Base-by-base conservation (phyloP, 2,329 filamentous ascomycete genomes). In the Plenodomus tracheiphilus region DNA sequence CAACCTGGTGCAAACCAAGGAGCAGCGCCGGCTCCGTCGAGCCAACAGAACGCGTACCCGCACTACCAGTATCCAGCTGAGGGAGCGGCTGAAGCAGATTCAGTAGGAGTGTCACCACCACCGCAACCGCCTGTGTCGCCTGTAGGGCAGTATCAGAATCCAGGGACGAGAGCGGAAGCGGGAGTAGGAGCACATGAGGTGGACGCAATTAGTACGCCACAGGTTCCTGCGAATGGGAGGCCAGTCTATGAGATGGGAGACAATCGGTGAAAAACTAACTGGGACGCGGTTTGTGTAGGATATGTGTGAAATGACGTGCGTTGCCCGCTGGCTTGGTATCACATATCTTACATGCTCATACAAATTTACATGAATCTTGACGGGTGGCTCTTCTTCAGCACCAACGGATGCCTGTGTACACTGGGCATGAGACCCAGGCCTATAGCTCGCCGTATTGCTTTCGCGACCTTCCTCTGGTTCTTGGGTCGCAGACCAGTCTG, bases 391-490 rank as follows among this genome's bases (percentile, higher is more conserved):
- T 61, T 63, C 60, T 68, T 70, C 47, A 70, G 34, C 20, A 70
- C 67, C 51, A 71, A 39, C 3, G 94, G 94, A 75, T 99, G 94
- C 58, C 80, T 79, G 77, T 99, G 89, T 46, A 95, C 87, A 70
- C 87, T 95, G 19, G 94, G 94, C 81, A 97, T 91, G 52, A 97
- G 78, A 15, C 94, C 94, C 68, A 97, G 81, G 1, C 92, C 94
- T 64, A 97, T 87, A 17, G 89, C 87, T 62, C 94, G 83, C 58
- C 94, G 81, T 64, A 99, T 88, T 44, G 95, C 93, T 79, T 95
- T 97, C 54, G 93, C 89, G 69, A 99, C 85, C 76, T 88, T 91
- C 60, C 94, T 83, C 78, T 99, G 94, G 78, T 97, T 97, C 58
- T 89, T 87, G 2, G 89, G 88, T 48, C 90, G 83, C 53, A 99